phyloP scores from a whole-genome alignment of 371 early-diverging fungal genomes.

The Mortierella sp. region DNA sequence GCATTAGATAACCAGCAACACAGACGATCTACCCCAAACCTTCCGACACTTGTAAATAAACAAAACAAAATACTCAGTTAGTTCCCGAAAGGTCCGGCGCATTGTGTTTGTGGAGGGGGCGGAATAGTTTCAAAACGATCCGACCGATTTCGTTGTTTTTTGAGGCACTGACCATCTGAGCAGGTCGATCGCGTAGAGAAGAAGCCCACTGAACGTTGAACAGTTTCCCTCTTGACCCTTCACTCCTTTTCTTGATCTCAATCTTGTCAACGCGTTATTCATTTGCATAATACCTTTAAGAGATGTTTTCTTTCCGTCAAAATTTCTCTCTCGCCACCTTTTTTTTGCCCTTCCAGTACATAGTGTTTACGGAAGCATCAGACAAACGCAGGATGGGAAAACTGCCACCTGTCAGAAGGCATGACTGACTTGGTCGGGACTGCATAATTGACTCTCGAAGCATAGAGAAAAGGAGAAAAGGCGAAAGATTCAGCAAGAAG shows the following conservation, averaged over 20 bases:
- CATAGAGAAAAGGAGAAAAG: too few relatives aligned
- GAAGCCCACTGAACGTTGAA: not conserved
- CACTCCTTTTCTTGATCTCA: not conserved
- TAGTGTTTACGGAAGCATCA: not conserved
- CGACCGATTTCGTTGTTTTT: not conserved
- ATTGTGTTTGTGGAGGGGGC: not conserved
- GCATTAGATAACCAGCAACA: too few relatives aligned
- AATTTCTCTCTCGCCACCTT: not conserved
- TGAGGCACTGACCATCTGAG: conserved; percentile 6
- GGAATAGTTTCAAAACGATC: conserved; percentile 2
- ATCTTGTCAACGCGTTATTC: not conserved
- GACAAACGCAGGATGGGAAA: too few relatives aligned
- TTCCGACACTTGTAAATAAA: not conserved
- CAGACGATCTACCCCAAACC: not conserved
- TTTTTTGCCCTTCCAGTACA: not conserved
- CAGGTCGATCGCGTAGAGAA: not conserved
- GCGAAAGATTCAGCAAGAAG: too few relatives aligned
- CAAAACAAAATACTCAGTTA: not conserved
- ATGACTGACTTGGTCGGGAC: too few relatives aligned
- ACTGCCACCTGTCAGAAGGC: too few relatives aligned
- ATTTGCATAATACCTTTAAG: not conserved
- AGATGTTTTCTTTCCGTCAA: not conserved
- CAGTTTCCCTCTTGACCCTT: not conserved
- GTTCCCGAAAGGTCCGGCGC: not conserved
- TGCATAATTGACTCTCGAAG: too few relatives aligned